Percentiles rank a stretch among this genome's conserved stretches.
These are phyloP conservation scores for Pseudoturritis turrita DNA, from an alignment of 345 rosid genomes.

Conservation along the genomic window DNA sequence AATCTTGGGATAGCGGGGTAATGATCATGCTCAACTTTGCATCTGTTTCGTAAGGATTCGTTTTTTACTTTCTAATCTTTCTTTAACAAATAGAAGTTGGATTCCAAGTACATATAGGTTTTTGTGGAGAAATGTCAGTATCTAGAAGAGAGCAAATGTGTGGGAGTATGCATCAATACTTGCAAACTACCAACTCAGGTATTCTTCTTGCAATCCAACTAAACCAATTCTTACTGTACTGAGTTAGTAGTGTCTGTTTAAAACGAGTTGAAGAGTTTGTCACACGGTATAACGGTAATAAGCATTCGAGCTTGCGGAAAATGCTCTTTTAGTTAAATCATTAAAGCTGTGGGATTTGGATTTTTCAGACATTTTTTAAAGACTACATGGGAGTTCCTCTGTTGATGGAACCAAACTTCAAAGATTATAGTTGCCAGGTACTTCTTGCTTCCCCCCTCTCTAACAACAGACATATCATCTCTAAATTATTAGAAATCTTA, in stretches of 20 bases:
- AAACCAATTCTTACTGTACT: background rate
- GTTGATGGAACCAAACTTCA: conserved; percentile 88
- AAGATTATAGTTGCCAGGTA: conserved; percentile 89
- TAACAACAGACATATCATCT: background rate
- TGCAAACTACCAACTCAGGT: conserved; percentile 97
- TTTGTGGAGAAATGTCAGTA: conserved; percentile 87
- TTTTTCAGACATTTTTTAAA: conserved; percentile 61
- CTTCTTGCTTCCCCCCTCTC: background rate
- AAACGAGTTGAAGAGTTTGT: background rate
- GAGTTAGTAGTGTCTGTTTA: background rate
- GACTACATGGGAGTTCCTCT: conserved; percentile 85
- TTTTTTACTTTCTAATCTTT: background rate
- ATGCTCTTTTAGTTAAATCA: background rate
- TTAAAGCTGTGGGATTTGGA: background rate
- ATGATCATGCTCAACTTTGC: background rate
- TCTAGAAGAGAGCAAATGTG: conserved; percentile 90
- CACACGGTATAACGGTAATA: background rate
- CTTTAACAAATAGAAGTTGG: conserved; percentile 3
- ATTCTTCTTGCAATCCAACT: background rate
- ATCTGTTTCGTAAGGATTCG: background rate
- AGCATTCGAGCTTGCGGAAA: background rate
- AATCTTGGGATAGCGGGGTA: conserved; percentile 74
- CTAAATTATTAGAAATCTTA: background rate
- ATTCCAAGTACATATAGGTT: conserved; percentile 58
- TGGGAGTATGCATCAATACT: conserved; percentile 78